phyloP scores from a whole-genome alignment of 768 basidiomycete genomes.

The Boletellus ananiceps region DNA sequence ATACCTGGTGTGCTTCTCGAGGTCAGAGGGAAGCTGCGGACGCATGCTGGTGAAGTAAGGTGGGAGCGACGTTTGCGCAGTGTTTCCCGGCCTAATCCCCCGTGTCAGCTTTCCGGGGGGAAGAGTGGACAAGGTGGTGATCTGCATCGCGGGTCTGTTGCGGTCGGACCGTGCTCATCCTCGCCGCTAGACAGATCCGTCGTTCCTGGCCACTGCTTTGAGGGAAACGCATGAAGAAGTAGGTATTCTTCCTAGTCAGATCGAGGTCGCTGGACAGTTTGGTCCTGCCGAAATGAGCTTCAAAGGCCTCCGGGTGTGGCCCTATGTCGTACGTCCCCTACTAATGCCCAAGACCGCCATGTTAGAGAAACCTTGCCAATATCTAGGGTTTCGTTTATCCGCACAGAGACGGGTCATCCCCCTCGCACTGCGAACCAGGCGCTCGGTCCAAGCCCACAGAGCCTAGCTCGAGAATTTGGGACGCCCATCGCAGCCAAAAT shows the following conservation, averaged over 20 bases:
- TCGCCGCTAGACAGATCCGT: conserved; percentile 43
- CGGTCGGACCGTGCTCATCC: conserved; percentile 1
- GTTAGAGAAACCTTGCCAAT: neutral
- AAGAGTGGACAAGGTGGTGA: conserved; percentile 55
- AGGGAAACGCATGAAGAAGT: conserved; percentile 75
- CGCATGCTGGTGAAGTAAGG: conserved; percentile 84
- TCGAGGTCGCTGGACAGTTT: conserved; percentile 64
- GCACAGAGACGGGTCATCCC: neutral
- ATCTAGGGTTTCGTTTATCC: conserved; percentile 40
- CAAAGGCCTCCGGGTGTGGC: conserved; percentile 64
- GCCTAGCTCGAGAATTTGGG: neutral
- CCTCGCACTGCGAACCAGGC: neutral
- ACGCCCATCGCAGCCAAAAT: neutral
- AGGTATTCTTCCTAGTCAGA: conserved; percentile 51
- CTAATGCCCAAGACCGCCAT: neutral
- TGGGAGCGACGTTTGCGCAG: conserved; percentile 19
- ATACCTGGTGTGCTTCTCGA: conserved; percentile 68
- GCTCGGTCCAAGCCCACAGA: conserved; percentile 1
- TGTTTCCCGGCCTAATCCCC: neutral
- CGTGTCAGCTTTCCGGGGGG: conserved; percentile 71
- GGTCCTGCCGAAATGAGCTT: conserved; percentile 59
- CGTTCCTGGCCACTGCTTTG: conserved; percentile 54
- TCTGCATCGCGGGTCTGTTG: neutral
- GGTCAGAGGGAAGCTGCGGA: conserved; percentile 59
- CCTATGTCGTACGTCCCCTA: conserved; percentile 60